Percentiles rank a stretch among this genome's conserved stretches.
Evolutionary conservation across 495 filamentous ascomycete genomes (phyloP).

Genomic region (Saxophila tyrrhenica): DNA sequence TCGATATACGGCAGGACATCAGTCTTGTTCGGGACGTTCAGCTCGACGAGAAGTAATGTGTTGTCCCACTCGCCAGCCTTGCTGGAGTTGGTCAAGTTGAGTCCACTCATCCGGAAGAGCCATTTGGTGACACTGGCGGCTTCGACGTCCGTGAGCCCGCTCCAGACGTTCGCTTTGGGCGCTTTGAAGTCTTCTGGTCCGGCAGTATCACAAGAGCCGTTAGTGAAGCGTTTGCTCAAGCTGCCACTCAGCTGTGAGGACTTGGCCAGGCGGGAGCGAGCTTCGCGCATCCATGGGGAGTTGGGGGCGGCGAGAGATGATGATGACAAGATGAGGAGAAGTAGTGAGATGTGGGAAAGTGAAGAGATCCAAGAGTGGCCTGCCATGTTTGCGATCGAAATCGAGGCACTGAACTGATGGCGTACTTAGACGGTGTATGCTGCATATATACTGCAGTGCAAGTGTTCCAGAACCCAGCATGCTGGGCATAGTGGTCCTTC

Average conservation of each 20-base stretch:
- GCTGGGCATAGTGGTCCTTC: neutral
- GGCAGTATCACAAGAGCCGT: neutral
- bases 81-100: slow-evolving; percentile 8
- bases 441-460: too few species aligned
- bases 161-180: slow-evolving; percentile 15
- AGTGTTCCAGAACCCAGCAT: neutral
- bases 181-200: neutral
- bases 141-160: slow-evolving; percentile 9
- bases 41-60: slow-evolving; percentile 30
- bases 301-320: neutral
- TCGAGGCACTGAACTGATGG: too few species aligned
- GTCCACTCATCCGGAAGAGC: slow-evolving; percentile 3
- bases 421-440: too few species aligned
- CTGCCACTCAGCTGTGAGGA: neutral
- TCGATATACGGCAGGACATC: slow-evolving; percentile 38
- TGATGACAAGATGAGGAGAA: neutral
- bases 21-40: slow-evolving; percentile 43
- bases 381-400: too few species aligned
- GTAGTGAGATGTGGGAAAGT: neutral
- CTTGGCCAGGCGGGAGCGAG: neutral
- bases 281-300: neutral
- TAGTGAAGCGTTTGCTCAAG: neutral
- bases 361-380: neutral
- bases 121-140: slow-evolving; percentile 6
- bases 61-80: slow-evolving; percentile 17